Evolutionary conservation across 2,329 filamentous ascomycete species (phyloP).

Genomic region (Diaporthe vaccinii): DNA sequence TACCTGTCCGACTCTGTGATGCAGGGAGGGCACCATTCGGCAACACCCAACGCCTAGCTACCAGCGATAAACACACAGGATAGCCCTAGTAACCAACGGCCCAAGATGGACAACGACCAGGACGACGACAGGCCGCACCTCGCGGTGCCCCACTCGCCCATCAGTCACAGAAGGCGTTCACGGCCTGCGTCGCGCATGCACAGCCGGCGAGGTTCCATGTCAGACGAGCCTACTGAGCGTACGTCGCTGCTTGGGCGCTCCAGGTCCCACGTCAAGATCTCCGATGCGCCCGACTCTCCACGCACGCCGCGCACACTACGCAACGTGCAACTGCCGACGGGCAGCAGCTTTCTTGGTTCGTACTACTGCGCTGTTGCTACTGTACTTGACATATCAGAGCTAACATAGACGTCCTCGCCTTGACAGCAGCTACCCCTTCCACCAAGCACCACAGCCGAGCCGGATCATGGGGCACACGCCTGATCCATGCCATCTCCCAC

Average conservation of each 20-base stretch:
- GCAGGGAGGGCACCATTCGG: constrained; percentile 6
- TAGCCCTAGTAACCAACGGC: background rate
- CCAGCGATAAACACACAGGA: background rate
- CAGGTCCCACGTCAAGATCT: constrained; percentile 37
- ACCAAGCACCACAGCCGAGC: constrained; percentile 68
- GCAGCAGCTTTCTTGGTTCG: constrained; percentile 41
- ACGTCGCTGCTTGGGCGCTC: constrained; percentile 36
- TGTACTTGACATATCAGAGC: background rate
- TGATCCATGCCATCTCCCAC: constrained; percentile 73
- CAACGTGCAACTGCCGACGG: constrained; percentile 17
- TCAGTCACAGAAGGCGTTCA: constrained; percentile 38
- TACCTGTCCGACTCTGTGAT: constrained; percentile 6
- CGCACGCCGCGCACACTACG: constrained; percentile 25
- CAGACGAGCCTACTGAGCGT: constrained; percentile 39
- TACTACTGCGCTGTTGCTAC: constrained; percentile 31
- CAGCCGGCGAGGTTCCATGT: constrained; percentile 37
- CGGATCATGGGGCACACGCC: constrained; percentile 71
- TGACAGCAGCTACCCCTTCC: constrained; percentile 54
- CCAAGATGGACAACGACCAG: constrained; percentile 34
- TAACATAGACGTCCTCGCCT: constrained; percentile 31
- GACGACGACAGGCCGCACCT: constrained; percentile 34
- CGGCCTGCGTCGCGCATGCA: constrained; percentile 40
- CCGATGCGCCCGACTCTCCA: constrained; percentile 27
- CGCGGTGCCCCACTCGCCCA: constrained; percentile 33
- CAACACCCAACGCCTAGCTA: constrained; percentile 13